A percentile compares a stretch with the other conserved stretches of the same genome.
Conservation (phyloP, 2,329 filamentous ascomycete species). For the Sclerotinia glacialis region DNA sequence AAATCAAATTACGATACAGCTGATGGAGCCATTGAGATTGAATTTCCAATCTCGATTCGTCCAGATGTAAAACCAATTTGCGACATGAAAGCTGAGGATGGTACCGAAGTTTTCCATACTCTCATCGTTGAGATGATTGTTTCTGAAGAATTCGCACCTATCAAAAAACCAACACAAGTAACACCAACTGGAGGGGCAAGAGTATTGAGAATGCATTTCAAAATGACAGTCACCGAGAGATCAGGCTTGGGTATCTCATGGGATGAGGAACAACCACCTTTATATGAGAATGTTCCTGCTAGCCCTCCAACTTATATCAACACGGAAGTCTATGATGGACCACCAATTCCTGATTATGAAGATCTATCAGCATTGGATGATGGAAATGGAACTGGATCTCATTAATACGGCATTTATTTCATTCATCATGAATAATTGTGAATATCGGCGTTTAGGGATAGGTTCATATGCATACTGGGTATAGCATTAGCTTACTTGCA, state of each 20-base stretch:
- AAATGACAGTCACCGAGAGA: slow-evolving; percentile 82
- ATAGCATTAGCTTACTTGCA: background rate
- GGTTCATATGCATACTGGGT: background rate
- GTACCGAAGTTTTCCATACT: slow-evolving; percentile 77
- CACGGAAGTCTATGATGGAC: slow-evolving; percentile 29
- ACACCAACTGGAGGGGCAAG: slow-evolving; percentile 87
- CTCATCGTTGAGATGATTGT: slow-evolving; percentile 93
- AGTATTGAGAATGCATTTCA: slow-evolving; percentile 90
- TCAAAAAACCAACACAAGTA: slow-evolving; percentile 63
- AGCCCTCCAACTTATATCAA: slow-evolving; percentile 69
- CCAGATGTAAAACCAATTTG: slow-evolving; percentile 64
- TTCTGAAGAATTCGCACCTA: slow-evolving; percentile 80
- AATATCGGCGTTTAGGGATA: slow-evolving; percentile 2
- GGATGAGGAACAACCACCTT: slow-evolving; percentile 92
- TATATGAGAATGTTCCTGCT: slow-evolving; percentile 89
- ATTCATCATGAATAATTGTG: background rate
- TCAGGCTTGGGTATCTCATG: slow-evolving; percentile 89
- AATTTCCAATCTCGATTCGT: slow-evolving; percentile 66
- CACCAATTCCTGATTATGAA: slow-evolving; percentile 37
- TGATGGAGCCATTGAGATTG: slow-evolving; percentile 74
- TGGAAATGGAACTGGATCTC: background rate
- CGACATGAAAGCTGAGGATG: slow-evolving; percentile 71
- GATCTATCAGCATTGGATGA: slow-evolving; percentile 31
- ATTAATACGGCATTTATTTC: background rate
- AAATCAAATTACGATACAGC: slow-evolving; percentile 67